Base-by-base conservation (phyloP, 257 asterid genomes). In the Nicotiana otophora region DNA sequence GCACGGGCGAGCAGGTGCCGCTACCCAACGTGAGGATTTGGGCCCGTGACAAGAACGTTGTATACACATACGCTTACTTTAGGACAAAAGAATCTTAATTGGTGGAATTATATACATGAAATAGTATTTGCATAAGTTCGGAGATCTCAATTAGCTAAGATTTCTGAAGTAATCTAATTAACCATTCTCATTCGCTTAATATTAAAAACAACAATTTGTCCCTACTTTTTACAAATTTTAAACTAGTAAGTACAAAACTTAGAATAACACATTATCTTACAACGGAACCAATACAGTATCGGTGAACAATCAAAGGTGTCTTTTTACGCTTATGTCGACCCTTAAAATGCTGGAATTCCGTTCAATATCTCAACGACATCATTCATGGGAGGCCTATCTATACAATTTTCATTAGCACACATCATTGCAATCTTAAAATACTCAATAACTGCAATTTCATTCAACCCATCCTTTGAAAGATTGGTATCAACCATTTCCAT, bases 401-500 rank as follows among this genome's bases (percentile, higher is more conserved):
- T 90, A 68, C 63, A 46, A 66, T 61, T 84, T 83, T 91, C 96
- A 36, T 69, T 42, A 2, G 90, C 87, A 75, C 98, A 95, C 81
- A 70, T 89, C 7, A 85, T 16, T 0, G 97, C 98, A 31, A 93
- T 84, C 78, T 81, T 81, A 48, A 95, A 89, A 81, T 88, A 76
- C 85, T 92, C 93, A 33, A 60, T 88, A 9, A 91, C 91, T 26
- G 12, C 61, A 8, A 83, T 82, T 80, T 85, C 87, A 1, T 85
- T 77, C 0, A 92, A 76, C 26, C 63, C 94, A 60, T 85, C 90
- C 81, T 36, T 86, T 5, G 53, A 36, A 11, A 94, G 87, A 72
- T 86, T 62, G 17, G 82, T 86, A 84, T 93, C 98, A 81, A 94
- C 88, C 90, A 94, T 91, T 34, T 94, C 97, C 92, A 87, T 33